Base-by-base conservation (phyloP, 805 yeast species). In the Candida rishiriensis region DNA sequence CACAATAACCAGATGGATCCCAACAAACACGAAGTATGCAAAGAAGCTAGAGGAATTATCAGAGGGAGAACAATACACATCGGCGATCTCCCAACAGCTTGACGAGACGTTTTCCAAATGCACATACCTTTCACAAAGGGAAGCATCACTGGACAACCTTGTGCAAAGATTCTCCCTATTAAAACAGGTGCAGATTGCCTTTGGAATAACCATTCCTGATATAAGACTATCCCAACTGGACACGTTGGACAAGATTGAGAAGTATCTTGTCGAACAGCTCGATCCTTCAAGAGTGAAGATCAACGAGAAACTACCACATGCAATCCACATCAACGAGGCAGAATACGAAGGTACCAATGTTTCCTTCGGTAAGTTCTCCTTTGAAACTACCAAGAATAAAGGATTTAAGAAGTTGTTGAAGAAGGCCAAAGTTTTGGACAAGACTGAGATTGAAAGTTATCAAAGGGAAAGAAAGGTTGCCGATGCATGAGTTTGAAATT, bases 261-360 rank as follows among this genome's bases (percentile, higher is more conserved):
- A 53, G 0, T 72, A 71, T 42, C 63, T 78, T 39, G 30, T 51
- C 1, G 42, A 53, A 10, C 49, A 64, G 43, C 59, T 72, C n/a
- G 66, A 73, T 21, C 71, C 72, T 17, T 52, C 56, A 15, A 68
- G 72, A 53, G 66, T 68, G 57, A 40, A 43, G 1, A 73, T 67
- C 51, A 77, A 76, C 54, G 89, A 84, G 57, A 75, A 81, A 59
- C 77, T 81, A 55, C 58, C 93, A n/a, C 77, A 84, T 55, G 91
- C 88, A 28, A 77, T 87, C 44, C 79, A 81, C 48, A 69, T 87
- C 52, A 68, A 78, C 45, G 61, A 69, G 8, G 70, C 69, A 28
- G 81, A 77, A 37, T 85, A 79, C 56, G 69, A 64, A 29, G 79
- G 84, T 34, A 69, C 77, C 4, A 86, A 85, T 52, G 66, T 82